Percentiles rank a stretch among this genome's conserved stretches.
These are phyloP conservation scores for Scenedesmus sp. DNA, from an alignment of 163 green algal species.

Conservation along the genomic window DNA sequence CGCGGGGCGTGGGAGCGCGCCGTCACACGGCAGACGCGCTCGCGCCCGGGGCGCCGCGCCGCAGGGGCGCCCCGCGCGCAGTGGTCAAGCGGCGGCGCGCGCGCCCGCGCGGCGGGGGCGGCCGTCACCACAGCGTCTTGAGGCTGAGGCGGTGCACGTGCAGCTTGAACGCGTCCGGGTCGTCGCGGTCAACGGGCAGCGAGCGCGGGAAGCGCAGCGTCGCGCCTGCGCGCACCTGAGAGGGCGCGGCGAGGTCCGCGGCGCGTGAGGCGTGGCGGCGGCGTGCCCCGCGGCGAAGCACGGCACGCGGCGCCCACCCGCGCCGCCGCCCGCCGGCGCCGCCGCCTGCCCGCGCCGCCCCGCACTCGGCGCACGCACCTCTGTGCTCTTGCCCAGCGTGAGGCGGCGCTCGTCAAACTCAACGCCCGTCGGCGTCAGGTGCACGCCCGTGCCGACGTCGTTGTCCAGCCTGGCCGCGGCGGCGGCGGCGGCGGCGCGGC, in stretches of 20 bases:
- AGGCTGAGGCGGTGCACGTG: conserved; percentile 50
- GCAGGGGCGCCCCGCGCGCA: too few species aligned
- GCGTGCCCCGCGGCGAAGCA: too few species aligned
- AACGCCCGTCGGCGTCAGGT: conserved; percentile 57
- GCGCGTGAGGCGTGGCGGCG: too few species aligned
- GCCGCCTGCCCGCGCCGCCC: too few species aligned
- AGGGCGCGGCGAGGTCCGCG: too few species aligned
- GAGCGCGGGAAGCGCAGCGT: conserved; percentile 59
- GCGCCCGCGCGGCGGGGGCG: too few species aligned
- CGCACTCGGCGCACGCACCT: conserved; percentile 19
- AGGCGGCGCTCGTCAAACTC: conserved; percentile 63
- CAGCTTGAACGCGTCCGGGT: conserved; percentile 52
- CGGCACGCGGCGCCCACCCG: too few species aligned
- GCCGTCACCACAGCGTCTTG: conserved; percentile 49
- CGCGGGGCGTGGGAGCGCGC: too few species aligned
- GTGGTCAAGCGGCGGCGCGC: too few species aligned
- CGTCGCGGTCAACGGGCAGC: conserved; percentile 55
- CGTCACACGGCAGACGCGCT: too few species aligned
- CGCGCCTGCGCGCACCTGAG: conserved; percentile 50
- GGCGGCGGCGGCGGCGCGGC: neutral
- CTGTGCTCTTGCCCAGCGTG: conserved; percentile 34
- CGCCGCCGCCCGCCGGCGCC: too few species aligned
- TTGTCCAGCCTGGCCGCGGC: conserved; percentile 55
- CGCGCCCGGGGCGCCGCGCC: too few species aligned
- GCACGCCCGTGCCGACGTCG: conserved; percentile 52